Evolutionary conservation across 1,284 basidiomycete species (phyloP).

Genomic region (Ustilago shanxiensis): DNA sequence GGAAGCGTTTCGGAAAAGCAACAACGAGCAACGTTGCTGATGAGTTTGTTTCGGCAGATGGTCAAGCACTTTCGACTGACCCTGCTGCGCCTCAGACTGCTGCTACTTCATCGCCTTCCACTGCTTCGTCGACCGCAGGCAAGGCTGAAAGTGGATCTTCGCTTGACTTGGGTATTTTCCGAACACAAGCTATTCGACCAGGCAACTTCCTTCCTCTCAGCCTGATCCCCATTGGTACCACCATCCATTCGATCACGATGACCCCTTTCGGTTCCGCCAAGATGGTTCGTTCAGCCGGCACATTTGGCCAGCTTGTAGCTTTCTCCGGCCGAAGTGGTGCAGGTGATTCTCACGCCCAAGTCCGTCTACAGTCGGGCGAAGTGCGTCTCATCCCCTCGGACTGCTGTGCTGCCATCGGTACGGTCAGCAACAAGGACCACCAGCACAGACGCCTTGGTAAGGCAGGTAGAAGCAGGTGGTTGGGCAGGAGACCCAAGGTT

Average conservation of each 20-base stretch:
- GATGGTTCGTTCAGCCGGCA: conserved; percentile 89
- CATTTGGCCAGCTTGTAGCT: conserved; percentile 79
- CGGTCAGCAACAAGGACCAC: conserved; percentile 92
- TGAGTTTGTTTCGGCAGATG: conserved; percentile 30
- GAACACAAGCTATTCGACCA: conserved; percentile 85
- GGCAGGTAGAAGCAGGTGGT: conserved; percentile 89
- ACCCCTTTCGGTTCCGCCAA: conserved; percentile 82
- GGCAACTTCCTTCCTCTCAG: conserved; percentile 93
- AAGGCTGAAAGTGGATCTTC: conserved; percentile 67
- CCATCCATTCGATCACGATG: conserved; percentile 88
- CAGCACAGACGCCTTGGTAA: conserved; percentile 88
- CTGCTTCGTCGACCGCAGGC: conserved; percentile 25
- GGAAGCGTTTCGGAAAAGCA: conserved; percentile 8
- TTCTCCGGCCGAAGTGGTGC: conserved; percentile 55
- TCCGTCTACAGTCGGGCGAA: conserved; percentile 91
- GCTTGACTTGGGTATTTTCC: conserved; percentile 87
- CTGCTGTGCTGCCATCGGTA: conserved; percentile 89
- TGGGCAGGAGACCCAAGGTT: conserved; percentile 87
- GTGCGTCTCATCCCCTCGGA: conserved; percentile 85
- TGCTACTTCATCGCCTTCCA: neutral
- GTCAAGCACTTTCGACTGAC: conserved; percentile 20
- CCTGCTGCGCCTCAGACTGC: conserved; percentile 48
- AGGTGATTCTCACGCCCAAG: conserved; percentile 79
- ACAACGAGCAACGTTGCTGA: conserved; percentile 17
- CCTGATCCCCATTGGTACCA: conserved; percentile 90